Percentiles rank a stretch among this genome's conserved stretches.
Evolutionary conservation across 768 basidiomycete genomes (phyloP).

Genomic region (Mrakia frigida): DNA sequence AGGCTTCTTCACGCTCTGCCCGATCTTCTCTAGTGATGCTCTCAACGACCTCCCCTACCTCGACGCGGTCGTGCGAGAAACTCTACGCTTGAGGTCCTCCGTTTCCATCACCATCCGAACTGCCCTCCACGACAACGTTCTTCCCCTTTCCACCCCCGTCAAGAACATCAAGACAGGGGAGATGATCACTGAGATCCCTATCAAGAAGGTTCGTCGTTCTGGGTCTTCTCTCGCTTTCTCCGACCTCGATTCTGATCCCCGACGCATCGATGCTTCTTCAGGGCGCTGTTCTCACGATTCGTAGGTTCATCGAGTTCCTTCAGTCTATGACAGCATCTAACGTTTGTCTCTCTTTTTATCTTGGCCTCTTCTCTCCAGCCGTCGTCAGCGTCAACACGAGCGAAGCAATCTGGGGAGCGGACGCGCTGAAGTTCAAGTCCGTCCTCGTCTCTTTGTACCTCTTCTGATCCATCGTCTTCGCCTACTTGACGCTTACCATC

Average conservation of each 20-base stretch:
- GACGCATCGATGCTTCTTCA: neutral
- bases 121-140: neutral
- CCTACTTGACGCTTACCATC: neutral
- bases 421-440: conserved; percentile 1
- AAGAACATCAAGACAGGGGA: conserved; percentile 6
- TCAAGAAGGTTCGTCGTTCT: conserved; percentile 9
- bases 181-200: neutral
- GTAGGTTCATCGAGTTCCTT: neutral
- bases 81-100: neutral
- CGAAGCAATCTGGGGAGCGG: neutral
- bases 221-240: neutral
- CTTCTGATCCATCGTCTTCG: neutral
- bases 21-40: neutral
- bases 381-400: neutral
- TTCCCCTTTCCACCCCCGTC: neutral
- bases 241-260: neutral
- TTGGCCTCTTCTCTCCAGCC: neutral
- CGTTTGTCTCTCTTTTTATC: too few relatives aligned
- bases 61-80: conserved; percentile 13
- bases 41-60: conserved; percentile 19
- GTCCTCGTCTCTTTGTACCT: neutral
- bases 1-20: too few relatives aligned
- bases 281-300: neutral
- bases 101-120: neutral
- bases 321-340: too few relatives aligned